Evolutionary conservation across 257 asterid genomes (phyloP).

Genomic region (Nicotiana benthamiana): DNA sequence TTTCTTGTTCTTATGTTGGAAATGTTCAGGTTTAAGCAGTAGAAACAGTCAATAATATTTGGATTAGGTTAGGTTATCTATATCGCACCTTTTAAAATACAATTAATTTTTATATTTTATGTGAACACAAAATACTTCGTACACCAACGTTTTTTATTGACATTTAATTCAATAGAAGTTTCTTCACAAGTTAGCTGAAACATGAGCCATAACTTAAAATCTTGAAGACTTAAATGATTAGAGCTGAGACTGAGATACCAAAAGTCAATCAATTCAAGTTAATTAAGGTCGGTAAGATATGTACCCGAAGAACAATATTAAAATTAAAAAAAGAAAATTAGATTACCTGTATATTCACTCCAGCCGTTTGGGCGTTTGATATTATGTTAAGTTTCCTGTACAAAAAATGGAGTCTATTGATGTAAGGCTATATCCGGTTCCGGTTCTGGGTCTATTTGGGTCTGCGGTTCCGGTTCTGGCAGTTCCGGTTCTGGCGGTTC

Average conservation of each 20-base stretch:
- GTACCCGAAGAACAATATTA: neutral
- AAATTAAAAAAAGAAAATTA: neutral
- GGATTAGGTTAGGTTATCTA: too few relatives aligned
- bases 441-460: too few relatives aligned
- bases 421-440: too few relatives aligned
- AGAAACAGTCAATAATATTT: too few relatives aligned
- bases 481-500: too few relatives aligned
- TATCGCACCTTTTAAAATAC: too few relatives aligned
- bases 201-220: neutral
- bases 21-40: too few relatives aligned
- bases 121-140: too few relatives aligned
- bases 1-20: too few relatives aligned
- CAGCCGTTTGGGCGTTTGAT: neutral
- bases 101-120: accelerated
- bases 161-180: neutral
- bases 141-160: neutral
- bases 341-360: neutral
- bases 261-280: neutral
- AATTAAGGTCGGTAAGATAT: neutral
- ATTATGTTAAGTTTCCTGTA: neutral
- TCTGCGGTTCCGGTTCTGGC: too few relatives aligned
- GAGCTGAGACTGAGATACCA: neutral
- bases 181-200: neutral
- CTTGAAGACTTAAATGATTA: too few relatives aligned
- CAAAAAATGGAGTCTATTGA: neutral